Percentiles rank a stretch among this genome's conserved stretches.
Evolutionary conservation across 345 rosid genomes (phyloP).

Genomic region (Corchorus olitorius): DNA sequence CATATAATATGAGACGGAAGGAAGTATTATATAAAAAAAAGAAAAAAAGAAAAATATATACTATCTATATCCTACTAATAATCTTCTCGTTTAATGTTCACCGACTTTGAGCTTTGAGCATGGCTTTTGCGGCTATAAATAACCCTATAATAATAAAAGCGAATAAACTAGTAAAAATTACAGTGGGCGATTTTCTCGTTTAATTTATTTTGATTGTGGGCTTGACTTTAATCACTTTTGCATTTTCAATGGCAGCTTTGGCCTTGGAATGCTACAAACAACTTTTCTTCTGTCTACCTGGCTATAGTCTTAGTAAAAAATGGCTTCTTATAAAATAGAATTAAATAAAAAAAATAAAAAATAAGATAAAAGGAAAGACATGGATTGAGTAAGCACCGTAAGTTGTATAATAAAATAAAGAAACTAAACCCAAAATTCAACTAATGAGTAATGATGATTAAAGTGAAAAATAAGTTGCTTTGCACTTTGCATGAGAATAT

Average conservation of each 20-base stretch:
- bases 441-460: background rate
- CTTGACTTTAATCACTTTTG: background rate
- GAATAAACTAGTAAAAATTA: background rate
- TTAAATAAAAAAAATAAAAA: too few species aligned
- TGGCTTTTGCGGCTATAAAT: background rate
- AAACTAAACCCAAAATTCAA: background rate
- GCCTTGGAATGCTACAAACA: background rate
- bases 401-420: background rate
- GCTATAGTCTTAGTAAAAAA: background rate
- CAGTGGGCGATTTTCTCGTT: background rate
- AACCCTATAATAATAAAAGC: background rate
- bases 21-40: too few species aligned
- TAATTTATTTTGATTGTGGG: background rate
- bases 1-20: too few species aligned
- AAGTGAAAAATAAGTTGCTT: constrained; percentile 14
- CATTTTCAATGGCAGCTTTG: background rate
- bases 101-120: background rate
- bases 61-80: background rate
- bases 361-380: background rate
- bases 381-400: background rate
- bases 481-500: constrained; percentile 8
- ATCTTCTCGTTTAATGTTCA: background rate
- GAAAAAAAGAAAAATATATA: too few species aligned
- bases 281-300: background rate
- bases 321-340: too few species aligned